Conservation (phyloP, 768 basidiomycete genomes). For the Lentinula raphanica region DNA sequence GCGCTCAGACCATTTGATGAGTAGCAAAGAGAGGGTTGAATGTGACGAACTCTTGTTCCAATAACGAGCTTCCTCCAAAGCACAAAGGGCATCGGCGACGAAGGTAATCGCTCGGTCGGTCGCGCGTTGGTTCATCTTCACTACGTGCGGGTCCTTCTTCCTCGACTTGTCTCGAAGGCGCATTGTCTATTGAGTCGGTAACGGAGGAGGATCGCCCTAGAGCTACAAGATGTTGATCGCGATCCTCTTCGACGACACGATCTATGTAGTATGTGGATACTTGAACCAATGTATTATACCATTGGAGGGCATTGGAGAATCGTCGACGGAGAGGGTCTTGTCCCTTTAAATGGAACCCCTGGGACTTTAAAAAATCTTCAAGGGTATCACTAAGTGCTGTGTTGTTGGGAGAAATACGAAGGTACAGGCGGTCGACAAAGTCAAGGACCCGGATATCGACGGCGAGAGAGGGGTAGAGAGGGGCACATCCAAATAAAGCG, state of each 20-base stretch:
- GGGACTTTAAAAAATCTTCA: slow-evolving; percentile 9
- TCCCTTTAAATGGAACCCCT: slow-evolving; percentile 10
- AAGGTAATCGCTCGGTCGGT: slow-evolving; percentile 20
- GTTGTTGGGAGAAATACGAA: slow-evolving; percentile 11
- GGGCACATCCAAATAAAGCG: slow-evolving; percentile 13
- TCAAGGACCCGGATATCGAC: slow-evolving; percentile 10
- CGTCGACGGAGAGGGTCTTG: slow-evolving; percentile 16
- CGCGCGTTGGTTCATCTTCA: neutral
- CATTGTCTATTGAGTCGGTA: too few species aligned
- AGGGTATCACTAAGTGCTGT: slow-evolving; percentile 12
- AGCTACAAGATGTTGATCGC: too few species aligned
- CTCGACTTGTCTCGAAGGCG: neutral
- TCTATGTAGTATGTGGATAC: too few species aligned
- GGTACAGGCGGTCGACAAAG: slow-evolving; percentile 10
- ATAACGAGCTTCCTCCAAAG: slow-evolving; percentile 16
- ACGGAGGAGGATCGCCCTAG: too few species aligned
- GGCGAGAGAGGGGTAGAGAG: slow-evolving; percentile 11
- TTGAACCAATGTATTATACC: too few species aligned
- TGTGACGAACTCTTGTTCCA: neutral
- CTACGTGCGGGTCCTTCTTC: too few species aligned
- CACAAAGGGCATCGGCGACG: slow-evolving; percentile 20
- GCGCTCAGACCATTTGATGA: neutral
- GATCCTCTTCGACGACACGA: too few species aligned
- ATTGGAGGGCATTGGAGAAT: slow-evolving; percentile 9
- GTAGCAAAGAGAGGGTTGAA: too few species aligned